Conservation (phyloP, 805 yeast genomes). For the Candida hispaniensis region DNA sequence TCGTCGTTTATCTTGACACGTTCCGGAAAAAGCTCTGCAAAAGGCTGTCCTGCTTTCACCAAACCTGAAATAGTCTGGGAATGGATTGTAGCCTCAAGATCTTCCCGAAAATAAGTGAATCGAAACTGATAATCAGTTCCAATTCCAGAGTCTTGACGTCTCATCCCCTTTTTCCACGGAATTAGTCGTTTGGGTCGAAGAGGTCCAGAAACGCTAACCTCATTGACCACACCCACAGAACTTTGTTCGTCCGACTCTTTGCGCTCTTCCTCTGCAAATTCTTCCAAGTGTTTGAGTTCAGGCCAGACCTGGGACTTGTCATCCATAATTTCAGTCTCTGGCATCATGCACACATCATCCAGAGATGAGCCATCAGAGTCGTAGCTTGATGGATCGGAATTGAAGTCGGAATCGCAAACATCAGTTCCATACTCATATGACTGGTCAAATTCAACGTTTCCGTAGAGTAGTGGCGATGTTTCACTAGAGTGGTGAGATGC, state of each 20-base stretch:
- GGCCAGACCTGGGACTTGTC: conserved; percentile 56
- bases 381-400: conserved; percentile 54
- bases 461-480: conserved; percentile 11
- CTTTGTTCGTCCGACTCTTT: conserved; percentile 28
- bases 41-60: conserved; percentile 48
- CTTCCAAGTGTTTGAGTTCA: conserved; percentile 62
- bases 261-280: conserved; percentile 62
- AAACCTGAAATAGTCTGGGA: conserved; percentile 81
- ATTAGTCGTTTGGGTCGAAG: conserved; percentile 63
- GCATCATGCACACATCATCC: conserved; percentile 65
- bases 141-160: conserved; percentile 14
- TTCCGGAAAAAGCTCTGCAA: conserved; percentile 48
- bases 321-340: conserved; percentile 23
- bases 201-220: conserved; percentile 43
- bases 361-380: conserved; percentile 55
- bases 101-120: conserved; percentile 88
- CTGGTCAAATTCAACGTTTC: conserved; percentile 4
- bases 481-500: no score
- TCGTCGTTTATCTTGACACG: conserved; percentile 8
- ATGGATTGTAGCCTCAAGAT: conserved; percentile 78
- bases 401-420: conserved; percentile 14
- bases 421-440: conserved; percentile 4
- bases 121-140: conserved; percentile 39
- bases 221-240: conserved; percentile 24
- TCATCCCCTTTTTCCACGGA: conserved; percentile 46